phyloP scores from a whole-genome alignment of 352 stramenopile genomes.

The Globisporangium cederbergense region DNA sequence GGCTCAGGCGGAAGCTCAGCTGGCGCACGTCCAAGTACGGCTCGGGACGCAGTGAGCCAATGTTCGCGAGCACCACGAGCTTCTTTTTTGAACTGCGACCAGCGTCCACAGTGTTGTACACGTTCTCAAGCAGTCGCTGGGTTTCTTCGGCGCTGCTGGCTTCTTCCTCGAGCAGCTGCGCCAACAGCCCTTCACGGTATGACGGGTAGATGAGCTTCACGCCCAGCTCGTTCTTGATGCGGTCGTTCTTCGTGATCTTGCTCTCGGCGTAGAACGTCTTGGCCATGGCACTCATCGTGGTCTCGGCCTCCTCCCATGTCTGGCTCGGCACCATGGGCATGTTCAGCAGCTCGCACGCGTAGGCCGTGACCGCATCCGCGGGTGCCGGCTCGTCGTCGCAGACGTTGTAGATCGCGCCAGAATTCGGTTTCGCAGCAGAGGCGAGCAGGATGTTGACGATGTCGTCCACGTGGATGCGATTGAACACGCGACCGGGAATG shows the following conservation, averaged over 20 bases:
- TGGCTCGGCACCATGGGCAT: constrained; percentile 43
- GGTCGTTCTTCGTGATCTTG: constrained; percentile 72
- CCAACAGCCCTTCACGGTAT: constrained; percentile 78
- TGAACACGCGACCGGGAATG: constrained; percentile 77
- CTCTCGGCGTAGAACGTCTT: constrained; percentile 86
- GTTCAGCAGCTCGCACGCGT: constrained; percentile 67
- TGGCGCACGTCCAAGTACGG: constrained; percentile 73
- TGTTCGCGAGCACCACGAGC: constrained; percentile 67
- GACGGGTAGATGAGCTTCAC: constrained; percentile 69
- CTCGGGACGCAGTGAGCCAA: constrained; percentile 66
- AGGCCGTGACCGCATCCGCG: constrained; percentile 73
- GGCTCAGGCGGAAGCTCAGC: constrained; percentile 64
- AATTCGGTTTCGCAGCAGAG: constrained; percentile 58
- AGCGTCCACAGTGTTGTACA: constrained; percentile 6
- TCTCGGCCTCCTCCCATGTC: constrained; percentile 69
- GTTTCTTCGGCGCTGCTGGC: constrained; percentile 4
- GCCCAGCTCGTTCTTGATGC: constrained; percentile 74
- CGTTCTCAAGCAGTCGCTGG: background rate
- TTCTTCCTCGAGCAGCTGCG: constrained; percentile 78
- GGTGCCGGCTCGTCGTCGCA: constrained; percentile 87
- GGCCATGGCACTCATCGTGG: constrained; percentile 82
- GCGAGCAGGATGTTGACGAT: constrained; percentile 78
- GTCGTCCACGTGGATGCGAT: constrained; percentile 89
- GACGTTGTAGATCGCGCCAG: constrained; percentile 85
- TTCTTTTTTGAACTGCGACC: background rate